These are phyloP conservation scores for Plasmodium gonderi DNA, from an alignment of 169 alveolate genomes.

Conservation along the genomic window DNA sequence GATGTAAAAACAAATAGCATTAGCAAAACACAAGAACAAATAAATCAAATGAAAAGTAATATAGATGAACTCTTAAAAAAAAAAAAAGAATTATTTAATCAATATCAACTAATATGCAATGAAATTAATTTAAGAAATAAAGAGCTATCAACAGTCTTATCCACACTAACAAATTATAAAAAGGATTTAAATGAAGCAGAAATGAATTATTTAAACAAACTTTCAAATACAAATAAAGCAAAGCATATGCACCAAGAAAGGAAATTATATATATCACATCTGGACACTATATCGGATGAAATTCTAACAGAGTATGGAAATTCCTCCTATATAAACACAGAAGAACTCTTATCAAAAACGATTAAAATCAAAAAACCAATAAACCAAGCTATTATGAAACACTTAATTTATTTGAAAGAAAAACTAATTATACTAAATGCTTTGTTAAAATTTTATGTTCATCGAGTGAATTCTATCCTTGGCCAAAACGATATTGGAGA, in stretches of 20 bases:
- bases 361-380: slow-evolving; percentile 41
- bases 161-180: slow-evolving; percentile 15
- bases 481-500: not conserved
- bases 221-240: slow-evolving; percentile 64
- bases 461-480: not conserved
- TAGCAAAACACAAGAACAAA: slow-evolving; percentile 22
- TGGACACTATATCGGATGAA: slow-evolving; percentile 50
- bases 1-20: slow-evolving; percentile 21
- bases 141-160: slow-evolving; percentile 7
- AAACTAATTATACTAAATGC: slow-evolving; percentile 23
- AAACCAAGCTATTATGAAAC: slow-evolving; percentile 14
- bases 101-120: slow-evolving; percentile 42
- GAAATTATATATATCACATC: slow-evolving; percentile 43
- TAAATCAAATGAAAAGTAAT: slow-evolving; percentile 9
- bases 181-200: slow-evolving; percentile 50
- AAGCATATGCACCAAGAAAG: slow-evolving; percentile 71
- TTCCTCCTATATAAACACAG: slow-evolving; percentile 19
- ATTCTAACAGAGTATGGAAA: slow-evolving; percentile 47
- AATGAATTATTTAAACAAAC: slow-evolving; percentile 42
- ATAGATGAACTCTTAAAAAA: slow-evolving; percentile 31
- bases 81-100: slow-evolving; percentile 35
- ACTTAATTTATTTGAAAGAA: slow-evolving; percentile 37
- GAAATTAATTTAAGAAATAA: slow-evolving; percentile 33
- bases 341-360: slow-evolving; percentile 14
- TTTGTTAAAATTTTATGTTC: slow-evolving; percentile 33